These are phyloP conservation scores for Uronychia binucleata DNA, from an alignment of 73 alveolate species.

Conservation along the genomic window DNA sequence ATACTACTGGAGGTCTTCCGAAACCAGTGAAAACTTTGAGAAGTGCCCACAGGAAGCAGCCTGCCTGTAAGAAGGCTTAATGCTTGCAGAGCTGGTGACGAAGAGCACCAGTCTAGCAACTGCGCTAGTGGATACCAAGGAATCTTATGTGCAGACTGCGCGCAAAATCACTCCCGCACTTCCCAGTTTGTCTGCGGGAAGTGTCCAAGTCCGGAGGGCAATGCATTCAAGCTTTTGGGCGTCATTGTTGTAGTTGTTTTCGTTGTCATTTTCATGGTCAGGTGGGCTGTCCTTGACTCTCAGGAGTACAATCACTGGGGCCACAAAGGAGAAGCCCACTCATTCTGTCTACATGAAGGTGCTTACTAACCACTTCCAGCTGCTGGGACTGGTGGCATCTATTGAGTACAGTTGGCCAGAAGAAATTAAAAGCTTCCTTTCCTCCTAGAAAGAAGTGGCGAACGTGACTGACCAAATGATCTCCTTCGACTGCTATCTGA, in stretches of 20 bases:
- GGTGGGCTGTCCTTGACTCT: neutral
- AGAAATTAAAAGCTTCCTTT: neutral
- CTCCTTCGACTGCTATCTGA: slow-evolving; percentile 38
- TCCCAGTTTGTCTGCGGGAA: neutral
- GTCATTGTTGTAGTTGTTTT: neutral
- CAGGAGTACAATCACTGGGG: slow-evolving; percentile 4
- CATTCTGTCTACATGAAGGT: slow-evolving; percentile 42
- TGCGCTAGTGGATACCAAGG: slow-evolving; percentile 9
- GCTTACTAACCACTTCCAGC: slow-evolving; percentile 34
- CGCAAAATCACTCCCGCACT: neutral
- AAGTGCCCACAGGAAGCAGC: neutral
- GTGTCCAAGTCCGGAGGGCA: slow-evolving; percentile 7
- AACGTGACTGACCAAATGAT: slow-evolving; percentile 7
- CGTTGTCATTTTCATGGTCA: neutral
- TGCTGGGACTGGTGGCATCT: slow-evolving; percentile 16
- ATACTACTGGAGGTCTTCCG: neutral
- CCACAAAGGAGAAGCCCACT: slow-evolving; percentile 9
- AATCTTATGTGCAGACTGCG: slow-evolving; percentile 13
- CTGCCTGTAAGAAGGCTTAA: neutral
- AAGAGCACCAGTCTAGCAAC: neutral
- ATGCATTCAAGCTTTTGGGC: neutral
- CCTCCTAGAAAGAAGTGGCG: neutral
- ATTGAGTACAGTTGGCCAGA: slow-evolving; percentile 38
- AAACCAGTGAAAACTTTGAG: neutral
- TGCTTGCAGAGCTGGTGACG: neutral